Evolutionary conservation across 2,329 filamentous ascomycete species (phyloP).

Genomic region (Phoma sp.): DNA sequence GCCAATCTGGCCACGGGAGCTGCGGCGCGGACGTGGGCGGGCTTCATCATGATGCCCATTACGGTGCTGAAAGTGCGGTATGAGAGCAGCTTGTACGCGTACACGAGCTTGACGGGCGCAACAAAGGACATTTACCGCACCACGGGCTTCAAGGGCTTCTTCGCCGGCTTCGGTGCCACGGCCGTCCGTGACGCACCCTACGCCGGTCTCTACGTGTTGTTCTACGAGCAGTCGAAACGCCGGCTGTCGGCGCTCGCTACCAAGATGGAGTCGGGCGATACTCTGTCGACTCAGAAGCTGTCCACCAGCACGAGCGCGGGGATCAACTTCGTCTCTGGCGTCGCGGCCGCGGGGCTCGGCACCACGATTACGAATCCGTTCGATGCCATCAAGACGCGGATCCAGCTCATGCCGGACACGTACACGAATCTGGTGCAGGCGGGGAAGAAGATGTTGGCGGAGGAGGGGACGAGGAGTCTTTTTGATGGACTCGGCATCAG

Average conservation of each 20-base stretch:
- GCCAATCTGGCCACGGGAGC: constrained; percentile 88
- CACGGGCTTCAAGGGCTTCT: constrained; percentile 84
- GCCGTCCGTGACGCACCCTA: constrained; percentile 95
- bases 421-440: constrained; percentile 87
- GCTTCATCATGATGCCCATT: constrained; percentile 91
- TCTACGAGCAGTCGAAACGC: constrained; percentile 86
- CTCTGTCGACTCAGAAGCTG: constrained; percentile 25
- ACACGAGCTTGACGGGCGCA: constrained; percentile 76
- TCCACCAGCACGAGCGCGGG: constrained; percentile 59
- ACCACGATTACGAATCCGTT: constrained; percentile 95
- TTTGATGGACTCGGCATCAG: constrained; percentile 86
- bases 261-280: constrained; percentile 33
- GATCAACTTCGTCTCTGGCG: constrained; percentile 86
- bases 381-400: constrained; percentile 92
- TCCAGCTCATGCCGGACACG: constrained; percentile 83
- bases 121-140: constrained; percentile 73
- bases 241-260: constrained; percentile 55
- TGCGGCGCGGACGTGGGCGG: constrained; percentile 81
- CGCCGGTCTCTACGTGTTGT: constrained; percentile 89
- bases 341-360: constrained; percentile 79
- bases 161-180: constrained; percentile 91
- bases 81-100: constrained; percentile 85
- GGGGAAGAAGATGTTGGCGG: constrained; percentile 74
- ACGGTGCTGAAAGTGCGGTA: constrained; percentile 97
- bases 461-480: constrained; percentile 80